Evolutionary conservation across 1,284 basidiomycete species (phyloP), one percentile per base, ranked within the genome.

Genomic region (Thelephora terrestris): DNA sequence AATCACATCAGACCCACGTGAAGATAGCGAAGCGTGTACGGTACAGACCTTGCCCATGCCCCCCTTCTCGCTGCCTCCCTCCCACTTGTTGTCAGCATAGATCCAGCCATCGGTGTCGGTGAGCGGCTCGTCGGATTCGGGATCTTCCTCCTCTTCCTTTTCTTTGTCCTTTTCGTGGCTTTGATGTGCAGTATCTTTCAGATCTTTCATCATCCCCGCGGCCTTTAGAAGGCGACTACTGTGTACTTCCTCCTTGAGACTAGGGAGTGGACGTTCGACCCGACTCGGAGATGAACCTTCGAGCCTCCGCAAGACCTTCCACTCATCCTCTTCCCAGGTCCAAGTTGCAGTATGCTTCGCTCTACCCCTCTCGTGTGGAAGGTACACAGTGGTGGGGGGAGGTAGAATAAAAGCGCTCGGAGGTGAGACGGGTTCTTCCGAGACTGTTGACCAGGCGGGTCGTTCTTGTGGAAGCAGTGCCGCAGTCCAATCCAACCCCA

Each of bases 1-100:
- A 29, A 43, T 43, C 20, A 52, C 39, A 10, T 24, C 4, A 29
- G 49, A 27, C 46, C 29, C 34, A 16, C 5, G 51, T 24, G 23
- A 24, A 34, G 44, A 5, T 23, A 39, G 17, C 1, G 45, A 42
- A 42, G 12, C 25, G 42, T 34, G n/a, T 45, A 17, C 16, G 23
- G 17, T 7, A 61, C 68, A 54, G 47, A 77, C 76, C 71, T 91
- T 91, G 57, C 93, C 89, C 66, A 95, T 78, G 1, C 91, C 90
- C 40, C 86, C 87, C 57, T 83, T 85, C 47, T 71, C 71, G 51
- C 78, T 81, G 52, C 79, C 74, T 46, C 73, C 77, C 58, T 96
- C 93, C 94, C 94, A 97, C 61, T 95, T 94, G 65, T 97, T 97
- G 59, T 95, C 94, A 3, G 85, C 88, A 61, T 93, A 96, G 27